Percentiles rank a stretch among this genome's conserved stretches.
phyloP scores from a whole-genome alignment of 139 green algal genomes.

The Mychonastes homosphaera region DNA sequence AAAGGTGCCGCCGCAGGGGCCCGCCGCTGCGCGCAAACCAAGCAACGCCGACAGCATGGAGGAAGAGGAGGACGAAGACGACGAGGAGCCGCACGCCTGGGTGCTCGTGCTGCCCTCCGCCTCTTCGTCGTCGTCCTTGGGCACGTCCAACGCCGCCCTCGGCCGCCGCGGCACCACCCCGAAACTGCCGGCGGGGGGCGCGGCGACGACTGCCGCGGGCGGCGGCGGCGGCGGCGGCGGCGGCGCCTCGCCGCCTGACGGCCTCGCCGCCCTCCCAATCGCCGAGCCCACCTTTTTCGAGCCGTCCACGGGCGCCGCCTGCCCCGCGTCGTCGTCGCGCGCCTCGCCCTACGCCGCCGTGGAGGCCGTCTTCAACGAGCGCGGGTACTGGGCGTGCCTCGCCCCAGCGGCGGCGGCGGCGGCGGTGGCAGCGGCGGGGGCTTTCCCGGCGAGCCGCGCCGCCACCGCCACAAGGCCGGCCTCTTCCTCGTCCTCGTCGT shows the following conservation, averaged over 20 bases:
- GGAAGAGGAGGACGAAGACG: slow-evolving; percentile 10
- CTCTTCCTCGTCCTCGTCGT: neutral
- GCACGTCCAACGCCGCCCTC: too few relatives aligned
- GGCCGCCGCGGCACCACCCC: too few relatives aligned
- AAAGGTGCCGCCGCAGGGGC: neutral
- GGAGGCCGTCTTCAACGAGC: slow-evolving; percentile 60
- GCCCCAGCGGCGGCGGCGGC: too few relatives aligned
- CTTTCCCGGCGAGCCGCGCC: too few relatives aligned
- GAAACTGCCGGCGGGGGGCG: too few relatives aligned
- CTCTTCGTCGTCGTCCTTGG: too few relatives aligned
- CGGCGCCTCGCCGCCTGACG: too few relatives aligned
- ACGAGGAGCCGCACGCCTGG: slow-evolving; percentile 51
- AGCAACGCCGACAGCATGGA: too few relatives aligned
- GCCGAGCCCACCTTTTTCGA: slow-evolving; percentile 58
- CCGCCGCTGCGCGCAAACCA: too few relatives aligned
- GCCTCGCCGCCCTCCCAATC: slow-evolving; percentile 20
- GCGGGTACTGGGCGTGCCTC: slow-evolving; percentile 66
- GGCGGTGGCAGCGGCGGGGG: too few relatives aligned
- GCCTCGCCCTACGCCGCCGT: slow-evolving; percentile 59
- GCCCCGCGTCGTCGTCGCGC: neutral
- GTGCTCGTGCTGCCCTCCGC: slow-evolving; percentile 70
- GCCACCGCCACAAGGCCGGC: neutral
- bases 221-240: too few relatives aligned
- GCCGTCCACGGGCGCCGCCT: slow-evolving; percentile 38
- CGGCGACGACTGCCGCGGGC: too few relatives aligned